Evolutionary conservation across 495 filamentous ascomycete species (phyloP).

Genomic region (Aspergillus incahuasiensis): DNA sequence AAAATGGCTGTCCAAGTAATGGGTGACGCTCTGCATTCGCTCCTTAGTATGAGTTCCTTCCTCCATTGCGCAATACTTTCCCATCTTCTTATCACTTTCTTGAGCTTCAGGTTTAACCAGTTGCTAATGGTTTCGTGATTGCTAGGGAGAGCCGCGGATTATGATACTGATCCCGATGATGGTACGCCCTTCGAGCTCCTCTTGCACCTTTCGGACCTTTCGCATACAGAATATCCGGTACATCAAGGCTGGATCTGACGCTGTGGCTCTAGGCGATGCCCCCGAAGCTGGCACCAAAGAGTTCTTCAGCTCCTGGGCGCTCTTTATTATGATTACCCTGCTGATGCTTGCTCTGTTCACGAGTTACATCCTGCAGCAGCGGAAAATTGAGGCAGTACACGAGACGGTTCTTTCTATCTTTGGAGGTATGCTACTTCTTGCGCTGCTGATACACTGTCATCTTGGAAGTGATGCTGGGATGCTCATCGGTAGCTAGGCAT

Average conservation of each 20-base stretch:
- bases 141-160: conserved; percentile 32
- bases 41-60: conserved; percentile 34
- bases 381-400: conserved; percentile 93
- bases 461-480: neutral
- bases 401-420: conserved; percentile 98
- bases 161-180: conserved; percentile 49
- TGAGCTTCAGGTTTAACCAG: neutral
- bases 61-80: neutral
- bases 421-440: conserved; percentile 58
- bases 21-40: conserved; percentile 33
- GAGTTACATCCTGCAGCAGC: conserved; percentile 91
- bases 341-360: conserved; percentile 93
- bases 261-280: conserved; percentile 32
- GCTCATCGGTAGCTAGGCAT: conserved; percentile 58
- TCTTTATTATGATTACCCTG: conserved; percentile 92
- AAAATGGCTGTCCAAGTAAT: conserved; percentile 39
- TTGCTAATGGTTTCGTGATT: conserved; percentile 18
- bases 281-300: conserved; percentile 75
- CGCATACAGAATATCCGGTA: neutral
- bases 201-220: neutral
- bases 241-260: conserved; percentile 17
- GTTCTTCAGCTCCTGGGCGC: conserved; percentile 89
- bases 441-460: neutral
- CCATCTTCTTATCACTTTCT: neutral
- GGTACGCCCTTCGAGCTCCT: conserved; percentile 31